Conservation (phyloP, 2,329 filamentous ascomycete species). For the Hymenoscyphus albidus region DNA sequence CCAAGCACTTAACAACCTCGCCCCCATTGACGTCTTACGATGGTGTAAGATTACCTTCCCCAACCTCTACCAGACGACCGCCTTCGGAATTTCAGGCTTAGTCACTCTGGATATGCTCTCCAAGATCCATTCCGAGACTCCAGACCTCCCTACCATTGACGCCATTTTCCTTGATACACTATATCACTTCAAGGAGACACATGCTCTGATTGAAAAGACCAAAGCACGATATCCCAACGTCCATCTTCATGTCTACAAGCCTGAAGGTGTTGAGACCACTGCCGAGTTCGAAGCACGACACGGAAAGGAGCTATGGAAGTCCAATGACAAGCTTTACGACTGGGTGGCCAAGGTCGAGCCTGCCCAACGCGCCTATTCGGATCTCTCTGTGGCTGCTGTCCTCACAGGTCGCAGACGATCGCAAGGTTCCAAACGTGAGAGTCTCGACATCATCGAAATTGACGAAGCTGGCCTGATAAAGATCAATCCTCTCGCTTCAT, state of each 20-base stretch:
- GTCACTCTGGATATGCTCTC: slow-evolving; percentile 83
- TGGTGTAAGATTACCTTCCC: slow-evolving; percentile 92
- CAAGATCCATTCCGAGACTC: slow-evolving; percentile 62
- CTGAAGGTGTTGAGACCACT: slow-evolving; percentile 66
- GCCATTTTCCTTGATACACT: slow-evolving; percentile 81
- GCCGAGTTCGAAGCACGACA: slow-evolving; percentile 79
- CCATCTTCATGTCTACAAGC: slow-evolving; percentile 86
- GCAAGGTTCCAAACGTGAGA: slow-evolving; percentile 88
- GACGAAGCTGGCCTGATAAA: slow-evolving; percentile 88
- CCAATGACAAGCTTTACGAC: slow-evolving; percentile 86
- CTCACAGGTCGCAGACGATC: slow-evolving; percentile 87
- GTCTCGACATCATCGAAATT: slow-evolving; percentile 86
- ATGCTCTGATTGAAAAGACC: slow-evolving; percentile 69
- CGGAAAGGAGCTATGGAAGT: slow-evolving; percentile 80
- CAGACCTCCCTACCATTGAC: slow-evolving; percentile 56
- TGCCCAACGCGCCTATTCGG: slow-evolving; percentile 82
- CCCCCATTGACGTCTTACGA: slow-evolving; percentile 84
- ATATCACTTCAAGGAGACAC: slow-evolving; percentile 77
- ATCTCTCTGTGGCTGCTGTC: slow-evolving; percentile 83
- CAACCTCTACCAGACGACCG: slow-evolving; percentile 81
- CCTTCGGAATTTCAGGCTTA: slow-evolving; percentile 76
- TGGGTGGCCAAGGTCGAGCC: slow-evolving; percentile 98
- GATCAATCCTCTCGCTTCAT: slow-evolving; percentile 95
- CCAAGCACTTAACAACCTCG: slow-evolving; percentile 78
- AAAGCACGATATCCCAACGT: slow-evolving; percentile 72